Evolutionary conservation across 352 stramenopile species (phyloP), one percentile per base, ranked within the genome.

Genomic region (Saprolegnia parasitica): DNA sequence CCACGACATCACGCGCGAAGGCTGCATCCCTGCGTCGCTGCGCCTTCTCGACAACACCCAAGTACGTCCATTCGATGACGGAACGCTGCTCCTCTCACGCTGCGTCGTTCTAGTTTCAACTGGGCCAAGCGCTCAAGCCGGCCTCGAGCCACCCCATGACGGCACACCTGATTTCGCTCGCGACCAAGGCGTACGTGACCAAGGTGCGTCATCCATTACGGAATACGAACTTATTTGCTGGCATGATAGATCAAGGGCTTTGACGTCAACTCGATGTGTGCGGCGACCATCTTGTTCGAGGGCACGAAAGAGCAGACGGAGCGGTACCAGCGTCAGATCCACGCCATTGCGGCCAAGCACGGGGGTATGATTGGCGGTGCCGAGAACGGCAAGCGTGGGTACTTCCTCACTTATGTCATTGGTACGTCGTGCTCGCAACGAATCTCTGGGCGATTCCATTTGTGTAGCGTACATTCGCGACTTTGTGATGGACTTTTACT

Each of bases 381-480:
- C 23, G 86, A 87, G 68, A 93, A 88, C 67, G 91, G 90, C 57
- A 93, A 89, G 63, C 86, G 91, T 32, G 93, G 93, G 18, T 98
- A 98, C 75, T 88, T 96, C 73, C 89, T 98, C 52, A 98, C 93
- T 42, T 98, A 96, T 75, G 89, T 96, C 63, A 98, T 98, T 71
- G 84, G 63, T 71, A 64, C 21, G 20, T 49, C 8, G 11, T 2
- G 42, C 20, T 15, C 23, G 47, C 47, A 23, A 35, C 29, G 23
- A 47, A 18, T 32, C 46, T 66, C 21, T n/a, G n/a, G 18, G 11
- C 26, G 58, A n/a, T 4, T 23, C 58, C 21, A n/a, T 37, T 60
- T 20, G 13, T 18, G 63, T 71, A 71, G 84, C 93, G 39, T 98
- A 98, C 67, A 71, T 98, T 56, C 85, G 91, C n/a, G 93, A 98